Percentiles rank a stretch among this genome's conserved stretches.
Conservation (phyloP, 169 alveolate genomes). For the Eimeria sp. region DNA sequence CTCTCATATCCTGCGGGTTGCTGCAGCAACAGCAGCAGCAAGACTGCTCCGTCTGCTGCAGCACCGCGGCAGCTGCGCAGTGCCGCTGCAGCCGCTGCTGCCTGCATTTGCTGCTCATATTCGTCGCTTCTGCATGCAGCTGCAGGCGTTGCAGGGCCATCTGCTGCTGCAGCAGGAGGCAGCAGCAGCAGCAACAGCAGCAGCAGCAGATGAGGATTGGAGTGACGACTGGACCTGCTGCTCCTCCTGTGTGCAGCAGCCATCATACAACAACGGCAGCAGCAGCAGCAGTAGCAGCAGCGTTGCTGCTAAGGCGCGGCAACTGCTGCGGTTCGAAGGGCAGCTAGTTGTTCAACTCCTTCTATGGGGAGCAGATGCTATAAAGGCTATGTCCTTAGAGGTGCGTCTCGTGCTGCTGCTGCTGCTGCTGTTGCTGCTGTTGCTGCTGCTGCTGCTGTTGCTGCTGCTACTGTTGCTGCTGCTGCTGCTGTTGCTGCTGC, state of each 20-base stretch:
- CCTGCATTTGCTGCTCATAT: slow-evolving; percentile 41
- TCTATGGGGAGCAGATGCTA: slow-evolving; percentile 47
- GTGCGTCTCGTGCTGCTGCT: slow-evolving; percentile 50
- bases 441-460: slow-evolving; percentile 9
- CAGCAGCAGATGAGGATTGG: slow-evolving; percentile 11
- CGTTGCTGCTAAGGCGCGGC: slow-evolving; percentile 25
- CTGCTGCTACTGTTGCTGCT: slow-evolving; percentile 33
- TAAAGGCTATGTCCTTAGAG: not conserved
- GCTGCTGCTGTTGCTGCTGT: slow-evolving; percentile 30
- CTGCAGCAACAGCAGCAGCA: slow-evolving; percentile 66
- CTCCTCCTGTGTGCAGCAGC: slow-evolving; percentile 13
- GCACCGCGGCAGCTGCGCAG: slow-evolving; percentile 58
- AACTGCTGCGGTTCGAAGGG: slow-evolving; percentile 40
- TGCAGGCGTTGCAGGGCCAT: slow-evolving; percentile 39
- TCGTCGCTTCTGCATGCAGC: not conserved
- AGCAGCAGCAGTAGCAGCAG: slow-evolving; percentile 57
- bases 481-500: slow-evolving; percentile 21
- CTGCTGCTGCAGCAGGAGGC: not conserved
- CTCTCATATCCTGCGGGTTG: slow-evolving; percentile 12
- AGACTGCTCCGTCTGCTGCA: slow-evolving; percentile 51
- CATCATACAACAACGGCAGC: not conserved
- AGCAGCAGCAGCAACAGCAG: not conserved
- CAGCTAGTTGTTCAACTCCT: slow-evolving; percentile 35
- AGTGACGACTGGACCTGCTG: not conserved
- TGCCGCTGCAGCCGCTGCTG: slow-evolving; percentile 66